A percentile compares a stretch with the other conserved stretches of the same genome.
Evolutionary conservation across 2,329 filamentous ascomycete species (phyloP).

Genomic region (Pleomassaria siparia): DNA sequence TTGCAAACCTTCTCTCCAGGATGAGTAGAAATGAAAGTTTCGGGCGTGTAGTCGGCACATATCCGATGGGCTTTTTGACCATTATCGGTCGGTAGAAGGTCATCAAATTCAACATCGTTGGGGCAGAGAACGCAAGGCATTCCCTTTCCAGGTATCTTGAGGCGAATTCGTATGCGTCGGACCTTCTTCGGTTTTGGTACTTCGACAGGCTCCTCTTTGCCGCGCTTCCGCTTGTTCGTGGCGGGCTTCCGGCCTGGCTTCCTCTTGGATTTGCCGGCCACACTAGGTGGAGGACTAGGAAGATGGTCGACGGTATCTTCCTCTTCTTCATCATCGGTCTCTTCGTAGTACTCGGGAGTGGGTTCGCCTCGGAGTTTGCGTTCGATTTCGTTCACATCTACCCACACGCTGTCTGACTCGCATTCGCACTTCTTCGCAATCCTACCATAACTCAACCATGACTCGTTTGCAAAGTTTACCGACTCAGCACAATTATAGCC

Average conservation of each 20-base stretch:
- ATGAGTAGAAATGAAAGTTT: constrained; percentile 80
- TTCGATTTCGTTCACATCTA: constrained; percentile 94
- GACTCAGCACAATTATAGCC: constrained; percentile 99
- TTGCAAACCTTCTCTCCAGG: constrained; percentile 75
- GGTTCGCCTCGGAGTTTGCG: constrained; percentile 86
- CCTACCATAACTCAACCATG: constrained; percentile 92
- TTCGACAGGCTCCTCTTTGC: constrained; percentile 41
- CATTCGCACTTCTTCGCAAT: constrained; percentile 97
- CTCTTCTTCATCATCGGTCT: constrained; percentile 69
- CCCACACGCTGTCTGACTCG: constrained; percentile 97
- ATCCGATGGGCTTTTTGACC: constrained; percentile 83
- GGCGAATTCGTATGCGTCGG: constrained; percentile 70
- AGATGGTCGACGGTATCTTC: constrained; percentile 63
- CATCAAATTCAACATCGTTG: constrained; percentile 79
- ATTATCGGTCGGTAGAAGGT: constrained; percentile 84
- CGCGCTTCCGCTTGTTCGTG: constrained; percentile 53
- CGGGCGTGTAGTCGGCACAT: constrained; percentile 88
- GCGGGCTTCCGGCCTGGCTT: constrained; percentile 75
- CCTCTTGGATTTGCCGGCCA: constrained; percentile 68
- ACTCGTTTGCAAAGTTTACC: constrained; percentile 95
- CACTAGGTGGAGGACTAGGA: constrained; percentile 75
- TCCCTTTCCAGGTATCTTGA: constrained; percentile 70
- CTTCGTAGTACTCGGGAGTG: constrained; percentile 77
- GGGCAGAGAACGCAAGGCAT: constrained; percentile 91
- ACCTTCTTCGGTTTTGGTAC: constrained; percentile 66